These are phyloP conservation scores for Salvia miltiorrhiza DNA, from an alignment of 257 asterid species.

Conservation along the genomic window DNA sequence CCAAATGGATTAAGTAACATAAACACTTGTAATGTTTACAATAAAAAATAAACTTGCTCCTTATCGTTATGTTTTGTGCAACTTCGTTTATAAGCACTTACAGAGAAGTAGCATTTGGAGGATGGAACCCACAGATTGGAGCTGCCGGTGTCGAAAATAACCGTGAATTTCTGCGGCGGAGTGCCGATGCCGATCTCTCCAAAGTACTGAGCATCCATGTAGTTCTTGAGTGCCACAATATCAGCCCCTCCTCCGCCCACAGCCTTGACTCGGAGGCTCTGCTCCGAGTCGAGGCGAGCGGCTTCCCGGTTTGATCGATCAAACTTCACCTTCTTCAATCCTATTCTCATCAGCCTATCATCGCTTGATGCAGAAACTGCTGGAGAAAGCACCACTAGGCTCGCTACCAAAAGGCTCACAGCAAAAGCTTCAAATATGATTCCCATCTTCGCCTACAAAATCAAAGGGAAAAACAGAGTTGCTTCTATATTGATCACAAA, in stretches of 20 bases:
- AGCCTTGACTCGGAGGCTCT: not conserved
- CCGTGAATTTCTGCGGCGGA: conserved; percentile 94
- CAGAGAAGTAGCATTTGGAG: conserved; percentile 77
- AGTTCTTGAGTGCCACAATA: conserved; percentile 74
- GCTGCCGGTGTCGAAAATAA: conserved; percentile 95
- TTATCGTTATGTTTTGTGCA: too few species aligned
- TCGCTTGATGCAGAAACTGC: conserved; percentile 48
- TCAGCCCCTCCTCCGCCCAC: conserved; percentile 24
- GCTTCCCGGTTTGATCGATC: conserved; percentile 58
- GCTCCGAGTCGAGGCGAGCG: conserved; percentile 48
- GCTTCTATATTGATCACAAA: too few species aligned
- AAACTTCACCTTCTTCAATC: conserved; percentile 62
- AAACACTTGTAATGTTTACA: too few species aligned
- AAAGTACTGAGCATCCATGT: conserved; percentile 96
- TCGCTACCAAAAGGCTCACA: conserved; percentile 41
- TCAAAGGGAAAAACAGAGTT: not conserved
- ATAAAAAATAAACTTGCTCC: too few species aligned
- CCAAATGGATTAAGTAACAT: too few species aligned
- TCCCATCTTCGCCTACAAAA: conserved; percentile 54
- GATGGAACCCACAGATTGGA: conserved; percentile 98
- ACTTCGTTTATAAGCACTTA: conserved; percentile 44
- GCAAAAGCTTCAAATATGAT: conserved; percentile 28
- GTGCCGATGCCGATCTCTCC: conserved; percentile 93
- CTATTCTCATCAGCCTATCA: conserved; percentile 70
- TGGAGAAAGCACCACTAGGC: conserved; percentile 41